Evolutionary conservation across 2,329 filamentous ascomycete genomes (phyloP), one percentile per base, ranked within the genome.

Genomic region (Fusarium irregulare): DNA sequence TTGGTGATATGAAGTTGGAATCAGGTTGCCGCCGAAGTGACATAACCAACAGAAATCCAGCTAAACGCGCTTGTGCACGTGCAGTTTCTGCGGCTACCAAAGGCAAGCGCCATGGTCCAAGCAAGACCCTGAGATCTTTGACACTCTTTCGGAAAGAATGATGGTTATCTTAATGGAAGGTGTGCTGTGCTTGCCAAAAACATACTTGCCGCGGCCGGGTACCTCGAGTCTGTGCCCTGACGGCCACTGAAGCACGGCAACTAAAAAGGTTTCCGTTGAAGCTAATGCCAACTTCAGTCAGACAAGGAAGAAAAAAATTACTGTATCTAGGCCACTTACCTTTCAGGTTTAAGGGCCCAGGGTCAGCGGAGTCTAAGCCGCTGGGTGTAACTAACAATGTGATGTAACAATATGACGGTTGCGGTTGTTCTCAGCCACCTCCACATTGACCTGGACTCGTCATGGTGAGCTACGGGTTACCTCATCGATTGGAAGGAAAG

Each of bases 151-250:
- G 42, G 54, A 64, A 58, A 58, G 53, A 56, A 42, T 30, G 37
- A 21, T 45, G 50, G 56, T 12, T 56, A 41, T 13, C 37, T n/a
- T 23, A 46, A 37, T 37, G 10, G 34, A n/a, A 42, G 47, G 3
- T 40, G 60, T 66, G 44, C 54, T 44, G 56, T 66, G 44, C 60
- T 44, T 71, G 64, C 68, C 68, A 62, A 54, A 66, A 71, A 25
- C 60, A 71, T 66, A 63, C 56, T 71, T 71, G 68, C 68, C 68
- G 68, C 68, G 68, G 68, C 68, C 68, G 64, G 68, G 60, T 65
- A 48, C 61, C 37, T 49, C 44, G 18, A 49, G 48, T 41, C 47
- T 48, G 47, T 53, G 54, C 61, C 25, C 28, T 40, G 21, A 23
- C 41, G 41, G 32, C 20, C 8, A 40, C 25, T n/a, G 34, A 56